phyloP scores from a whole-genome alignment of 129 eudicot species.

The Tagetes patula region DNA sequence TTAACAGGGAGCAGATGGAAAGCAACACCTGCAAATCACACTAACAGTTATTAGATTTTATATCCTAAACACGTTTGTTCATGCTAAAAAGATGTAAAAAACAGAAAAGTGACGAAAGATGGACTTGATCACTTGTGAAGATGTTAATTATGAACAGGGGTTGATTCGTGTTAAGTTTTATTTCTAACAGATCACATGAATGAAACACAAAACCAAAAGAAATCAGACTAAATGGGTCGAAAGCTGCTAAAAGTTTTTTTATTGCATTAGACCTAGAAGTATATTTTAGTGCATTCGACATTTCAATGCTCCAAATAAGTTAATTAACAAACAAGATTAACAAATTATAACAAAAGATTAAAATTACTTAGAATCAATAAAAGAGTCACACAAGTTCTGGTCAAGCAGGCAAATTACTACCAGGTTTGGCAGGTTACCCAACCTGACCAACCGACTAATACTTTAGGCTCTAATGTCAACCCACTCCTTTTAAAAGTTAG shows the following conservation, averaged over 20 bases:
- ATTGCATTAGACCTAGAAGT: background rate
- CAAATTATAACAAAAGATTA: too few species aligned
- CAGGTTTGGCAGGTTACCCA: background rate
- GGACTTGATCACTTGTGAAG: background rate
- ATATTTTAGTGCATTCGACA: too few species aligned
- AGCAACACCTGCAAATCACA: slow-evolving; percentile 52
- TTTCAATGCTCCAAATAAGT: background rate
- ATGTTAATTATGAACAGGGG: background rate
- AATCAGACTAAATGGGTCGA: background rate
- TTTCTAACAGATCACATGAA: background rate
- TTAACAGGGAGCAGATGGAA: slow-evolving; percentile 69
- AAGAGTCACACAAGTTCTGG: background rate
- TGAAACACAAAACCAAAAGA: background rate
- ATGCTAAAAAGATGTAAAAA: background rate
- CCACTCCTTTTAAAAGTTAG: background rate
- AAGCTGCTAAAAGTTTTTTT: background rate
- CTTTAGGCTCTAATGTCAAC: background rate
- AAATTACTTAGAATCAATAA: too few species aligned
- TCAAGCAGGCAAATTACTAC: background rate
- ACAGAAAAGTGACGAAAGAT: background rate
- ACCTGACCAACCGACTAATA: background rate
- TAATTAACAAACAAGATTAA: background rate
- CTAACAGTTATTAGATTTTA: background rate
- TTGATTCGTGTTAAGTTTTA: background rate
- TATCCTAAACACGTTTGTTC: background rate